Evolutionary conservation across 257 asterid genomes (phyloP).

Genomic region (Schizonepeta tenuifolia): DNA sequence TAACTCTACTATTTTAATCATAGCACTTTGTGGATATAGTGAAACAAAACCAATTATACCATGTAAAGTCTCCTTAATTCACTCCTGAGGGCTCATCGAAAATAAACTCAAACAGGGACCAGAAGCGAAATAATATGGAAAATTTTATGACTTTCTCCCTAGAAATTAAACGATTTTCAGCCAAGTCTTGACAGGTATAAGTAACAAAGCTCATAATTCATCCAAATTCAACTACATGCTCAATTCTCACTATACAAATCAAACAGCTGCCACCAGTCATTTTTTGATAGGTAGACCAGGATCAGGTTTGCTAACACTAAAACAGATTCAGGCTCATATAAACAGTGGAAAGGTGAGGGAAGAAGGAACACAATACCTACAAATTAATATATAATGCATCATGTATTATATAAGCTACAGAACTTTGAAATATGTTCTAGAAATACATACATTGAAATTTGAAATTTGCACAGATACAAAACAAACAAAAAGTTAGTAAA

Average conservation of each 20-base stretch:
- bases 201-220: constrained; percentile 17
- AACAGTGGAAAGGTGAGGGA: constrained; percentile 8
- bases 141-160: neutral
- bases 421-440: neutral
- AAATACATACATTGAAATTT: neutral
- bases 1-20: neutral
- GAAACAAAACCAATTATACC: constrained; percentile 19
- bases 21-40: constrained; percentile 9
- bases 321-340: neutral
- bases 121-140: neutral
- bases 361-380: neutral
- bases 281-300: neutral
- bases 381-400: constrained; percentile 2
- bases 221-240: neutral
- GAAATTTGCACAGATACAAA: constrained; percentile 14
- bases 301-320: neutral
- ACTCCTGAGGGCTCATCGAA: neutral
- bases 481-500: neutral
- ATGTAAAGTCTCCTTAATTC: neutral
- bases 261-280: constrained; percentile 3
- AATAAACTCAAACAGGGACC: constrained; percentile 14
- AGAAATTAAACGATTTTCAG: neutral
- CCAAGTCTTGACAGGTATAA: constrained; percentile 9
- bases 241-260: neutral
- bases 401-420: constrained; percentile 18